Evolutionary conservation across 2,329 filamentous ascomycete genomes (phyloP), one percentile per base, ranked within the genome.

Genomic region (Aspergillus vadensis): DNA sequence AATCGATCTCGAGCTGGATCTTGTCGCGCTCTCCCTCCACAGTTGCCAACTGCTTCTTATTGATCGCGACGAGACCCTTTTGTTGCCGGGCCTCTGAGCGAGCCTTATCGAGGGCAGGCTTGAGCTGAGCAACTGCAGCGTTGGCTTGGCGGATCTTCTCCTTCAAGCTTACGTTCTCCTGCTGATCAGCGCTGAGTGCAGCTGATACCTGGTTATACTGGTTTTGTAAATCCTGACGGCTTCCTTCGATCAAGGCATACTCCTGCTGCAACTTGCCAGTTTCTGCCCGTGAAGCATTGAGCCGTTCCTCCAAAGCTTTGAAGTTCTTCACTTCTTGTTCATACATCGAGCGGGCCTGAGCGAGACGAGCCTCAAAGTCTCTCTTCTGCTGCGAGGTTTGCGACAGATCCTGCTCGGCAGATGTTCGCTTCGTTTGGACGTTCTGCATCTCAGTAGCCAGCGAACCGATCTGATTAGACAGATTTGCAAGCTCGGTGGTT

Each of bases 31-130:
- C 94, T 51, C 86, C 86, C 76, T 99, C 95, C 59, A 90, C 91
- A 0, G 93, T 97, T 38, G 89, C 86, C 62, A 98, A 82, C 78
- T 99, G 95, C 80, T 99, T 99, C 83, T 96, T 98, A 80, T 97
- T 97, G 79, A 99, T 99, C 47, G 95, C 93, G 30, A 96, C 94
- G 66, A 98, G 83, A 17, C 95, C 95, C 80, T 96, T 98, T 73
- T 98, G 93, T 76, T 98, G 95, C 44, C 95, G 88, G 25, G 92
- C 92, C 69, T 97, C 92, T 12, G 90, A 91, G 74, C 91, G 92
- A 69, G 96, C 84, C 81, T 97, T 98, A 75, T 99, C 95, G 55
- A 99, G 87, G 67, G 94, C 89, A 32, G 93, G 92, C 76, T 92
- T 96, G 43, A 98, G 80, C 76, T 92, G 89, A 17, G 86, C 84